Conservation (phyloP, 257 asterid species). For the Nicotiana tabacum region DNA sequence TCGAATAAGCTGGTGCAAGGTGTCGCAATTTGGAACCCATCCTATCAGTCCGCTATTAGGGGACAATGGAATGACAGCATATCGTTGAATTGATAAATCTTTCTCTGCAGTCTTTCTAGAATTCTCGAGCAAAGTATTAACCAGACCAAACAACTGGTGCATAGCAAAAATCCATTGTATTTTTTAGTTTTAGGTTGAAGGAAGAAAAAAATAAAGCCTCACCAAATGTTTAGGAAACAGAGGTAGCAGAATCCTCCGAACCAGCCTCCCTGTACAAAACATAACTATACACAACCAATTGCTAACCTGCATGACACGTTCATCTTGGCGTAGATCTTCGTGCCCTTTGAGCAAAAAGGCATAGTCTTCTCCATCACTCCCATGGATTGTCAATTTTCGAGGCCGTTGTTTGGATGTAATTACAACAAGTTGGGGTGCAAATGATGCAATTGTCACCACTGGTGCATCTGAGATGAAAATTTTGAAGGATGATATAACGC, state of each 20-base stretch:
- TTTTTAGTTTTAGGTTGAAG: background rate
- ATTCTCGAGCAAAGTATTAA: slow-evolving; percentile 82
- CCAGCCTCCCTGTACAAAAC: background rate
- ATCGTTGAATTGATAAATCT: slow-evolving; percentile 92
- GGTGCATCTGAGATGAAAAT: slow-evolving; percentile 57
- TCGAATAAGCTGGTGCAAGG: slow-evolving; percentile 89
- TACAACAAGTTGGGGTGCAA: slow-evolving; percentile 95
- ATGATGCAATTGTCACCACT: slow-evolving; percentile 89
- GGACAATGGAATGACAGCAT: slow-evolving; percentile 90
- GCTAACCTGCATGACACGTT: slow-evolving; percentile 98
- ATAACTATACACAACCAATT: background rate
- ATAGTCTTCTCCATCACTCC: slow-evolving; percentile 95
- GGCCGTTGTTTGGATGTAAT: slow-evolving; percentile 98
- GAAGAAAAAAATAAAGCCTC: slow-evolving; percentile 2
- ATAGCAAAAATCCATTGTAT: background rate
- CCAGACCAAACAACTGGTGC: slow-evolving; percentile 88
- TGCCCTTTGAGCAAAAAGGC: slow-evolving; percentile 97
- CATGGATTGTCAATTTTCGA: slow-evolving; percentile 88
- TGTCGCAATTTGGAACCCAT: slow-evolving; percentile 99
- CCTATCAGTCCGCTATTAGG: slow-evolving; percentile 96
- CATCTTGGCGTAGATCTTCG: slow-evolving; percentile 99
- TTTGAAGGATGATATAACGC: background rate
- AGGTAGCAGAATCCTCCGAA: background rate
- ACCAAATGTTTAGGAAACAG: background rate
- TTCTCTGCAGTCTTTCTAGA: slow-evolving; percentile 92